phyloP scores from a whole-genome alignment of 2,329 filamentous ascomycete species.

The Fusarium sp. region DNA sequence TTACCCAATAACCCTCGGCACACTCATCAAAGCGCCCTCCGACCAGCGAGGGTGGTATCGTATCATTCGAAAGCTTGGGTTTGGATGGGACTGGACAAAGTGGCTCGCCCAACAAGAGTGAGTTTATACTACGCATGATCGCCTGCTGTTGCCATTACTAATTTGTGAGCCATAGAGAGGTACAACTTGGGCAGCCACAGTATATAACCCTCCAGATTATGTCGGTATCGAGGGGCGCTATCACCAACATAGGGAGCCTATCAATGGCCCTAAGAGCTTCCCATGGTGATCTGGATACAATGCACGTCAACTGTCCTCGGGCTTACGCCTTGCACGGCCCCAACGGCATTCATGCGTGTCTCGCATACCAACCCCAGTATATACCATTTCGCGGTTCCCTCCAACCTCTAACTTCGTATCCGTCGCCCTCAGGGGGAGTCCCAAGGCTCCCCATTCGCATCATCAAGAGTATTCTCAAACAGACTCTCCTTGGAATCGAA shows the following conservation, averaged over 20 bases:
- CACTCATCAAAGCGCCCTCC: background rate
- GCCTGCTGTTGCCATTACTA: background rate
- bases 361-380: background rate
- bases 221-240: background rate
- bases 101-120: background rate
- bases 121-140: background rate
- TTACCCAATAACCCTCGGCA: background rate
- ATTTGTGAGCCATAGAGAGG: background rate
- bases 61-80: background rate
- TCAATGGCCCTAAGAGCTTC: background rate
- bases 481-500: slow-evolving; percentile 1
- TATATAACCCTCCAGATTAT: slow-evolving; percentile 1
- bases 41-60: background rate
- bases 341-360: background rate
- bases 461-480: slow-evolving; percentile 14
- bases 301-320: background rate
- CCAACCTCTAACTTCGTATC: background rate
- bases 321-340: background rate
- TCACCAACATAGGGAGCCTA: background rate
- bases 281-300: background rate
- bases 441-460: slow-evolving; percentile 1
- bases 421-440: background rate
- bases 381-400: background rate
- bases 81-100: background rate
- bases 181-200: background rate